phyloP scores from a whole-genome alignment of 345 rosid genomes.

The Streptanthus diversifolius region DNA sequence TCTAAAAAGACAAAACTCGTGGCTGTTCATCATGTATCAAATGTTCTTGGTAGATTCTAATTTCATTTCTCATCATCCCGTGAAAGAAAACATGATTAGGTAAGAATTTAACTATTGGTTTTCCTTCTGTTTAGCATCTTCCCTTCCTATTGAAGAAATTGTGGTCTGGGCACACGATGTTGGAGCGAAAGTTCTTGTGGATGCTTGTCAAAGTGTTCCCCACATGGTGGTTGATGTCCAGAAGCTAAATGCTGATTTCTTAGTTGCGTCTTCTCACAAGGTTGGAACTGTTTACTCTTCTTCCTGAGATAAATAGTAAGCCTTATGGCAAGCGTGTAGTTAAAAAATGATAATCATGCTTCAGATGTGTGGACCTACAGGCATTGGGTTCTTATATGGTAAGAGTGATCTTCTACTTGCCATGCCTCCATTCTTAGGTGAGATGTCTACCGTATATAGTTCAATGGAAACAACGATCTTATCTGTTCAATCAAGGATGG shows the following conservation, averaged over 20 bases:
- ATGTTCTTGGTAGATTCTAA: slow-evolving; percentile 62
- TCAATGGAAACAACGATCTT: background rate
- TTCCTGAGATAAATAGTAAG: slow-evolving; percentile 8
- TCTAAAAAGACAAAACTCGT: slow-evolving; percentile 75
- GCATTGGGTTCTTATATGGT: slow-evolving; percentile 93
- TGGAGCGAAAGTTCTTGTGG: slow-evolving; percentile 86
- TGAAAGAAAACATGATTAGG: background rate
- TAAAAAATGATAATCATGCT: slow-evolving; percentile 75
- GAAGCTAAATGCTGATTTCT: slow-evolving; percentile 76
- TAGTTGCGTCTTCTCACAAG: slow-evolving; percentile 98
- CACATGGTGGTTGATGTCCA: slow-evolving; percentile 90
- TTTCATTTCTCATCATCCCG: background rate
- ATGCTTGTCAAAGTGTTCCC: slow-evolving; percentile 98
- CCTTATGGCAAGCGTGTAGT: slow-evolving; percentile 42
- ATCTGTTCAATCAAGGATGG: background rate
- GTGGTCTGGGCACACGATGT: slow-evolving; percentile 64
- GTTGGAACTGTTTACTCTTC: slow-evolving; percentile 44
- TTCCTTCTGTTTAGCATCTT: slow-evolving; percentile 48
- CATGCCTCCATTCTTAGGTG: slow-evolving; percentile 99
- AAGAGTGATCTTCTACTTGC: slow-evolving; percentile 60
- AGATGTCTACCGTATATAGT: slow-evolving; percentile 9
- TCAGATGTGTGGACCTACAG: slow-evolving; percentile 99
- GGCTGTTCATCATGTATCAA: slow-evolving; percentile 84
- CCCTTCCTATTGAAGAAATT: slow-evolving; percentile 73
- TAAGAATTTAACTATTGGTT: background rate